These are phyloP conservation scores for Rhododendron ferrugineum DNA, from an alignment of 148 eudicot genomes.

Conservation along the genomic window DNA sequence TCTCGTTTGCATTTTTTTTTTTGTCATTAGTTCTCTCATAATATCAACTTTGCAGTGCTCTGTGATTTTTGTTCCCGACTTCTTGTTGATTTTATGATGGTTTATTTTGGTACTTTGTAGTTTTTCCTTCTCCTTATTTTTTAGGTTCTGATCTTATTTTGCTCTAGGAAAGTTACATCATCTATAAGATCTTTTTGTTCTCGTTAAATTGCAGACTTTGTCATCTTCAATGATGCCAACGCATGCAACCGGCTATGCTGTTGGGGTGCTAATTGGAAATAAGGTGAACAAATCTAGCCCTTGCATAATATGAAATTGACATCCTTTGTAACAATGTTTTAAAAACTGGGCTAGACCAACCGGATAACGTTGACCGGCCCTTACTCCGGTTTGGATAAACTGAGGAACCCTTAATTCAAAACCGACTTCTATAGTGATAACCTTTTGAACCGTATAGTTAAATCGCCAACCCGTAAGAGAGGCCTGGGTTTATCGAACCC, in stretches of 20 bases:
- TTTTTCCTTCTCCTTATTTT: not conserved
- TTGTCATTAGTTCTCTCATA: not conserved
- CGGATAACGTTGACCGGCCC: too few species aligned
- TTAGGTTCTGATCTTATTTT: not conserved
- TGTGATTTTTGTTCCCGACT: not conserved
- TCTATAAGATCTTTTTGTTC: not conserved
- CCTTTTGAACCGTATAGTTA: too few species aligned
- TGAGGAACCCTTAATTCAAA: too few species aligned
- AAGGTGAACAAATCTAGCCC: constrained; percentile 37
- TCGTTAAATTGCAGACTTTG: constrained; percentile 34
- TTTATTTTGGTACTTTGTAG: not conserved
- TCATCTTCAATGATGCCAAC: constrained; percentile 50
- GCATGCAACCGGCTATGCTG: constrained; percentile 43
- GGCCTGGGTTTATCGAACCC: too few species aligned
- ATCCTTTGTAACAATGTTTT: not conserved
- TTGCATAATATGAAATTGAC: not conserved
- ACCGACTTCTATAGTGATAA: too few species aligned
- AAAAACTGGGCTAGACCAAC: too few species aligned
- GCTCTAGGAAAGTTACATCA: not conserved
- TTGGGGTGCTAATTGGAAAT: constrained; percentile 62
- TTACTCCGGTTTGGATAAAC: too few species aligned
- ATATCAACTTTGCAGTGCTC: not conserved
- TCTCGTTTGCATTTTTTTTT: not conserved
- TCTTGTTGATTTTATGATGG: not conserved
- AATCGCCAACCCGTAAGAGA: too few species aligned